These are phyloP conservation scores for Thecaphora thlaspeos DNA, from an alignment of 1,284 basidiomycete genomes.

Conservation along the genomic window DNA sequence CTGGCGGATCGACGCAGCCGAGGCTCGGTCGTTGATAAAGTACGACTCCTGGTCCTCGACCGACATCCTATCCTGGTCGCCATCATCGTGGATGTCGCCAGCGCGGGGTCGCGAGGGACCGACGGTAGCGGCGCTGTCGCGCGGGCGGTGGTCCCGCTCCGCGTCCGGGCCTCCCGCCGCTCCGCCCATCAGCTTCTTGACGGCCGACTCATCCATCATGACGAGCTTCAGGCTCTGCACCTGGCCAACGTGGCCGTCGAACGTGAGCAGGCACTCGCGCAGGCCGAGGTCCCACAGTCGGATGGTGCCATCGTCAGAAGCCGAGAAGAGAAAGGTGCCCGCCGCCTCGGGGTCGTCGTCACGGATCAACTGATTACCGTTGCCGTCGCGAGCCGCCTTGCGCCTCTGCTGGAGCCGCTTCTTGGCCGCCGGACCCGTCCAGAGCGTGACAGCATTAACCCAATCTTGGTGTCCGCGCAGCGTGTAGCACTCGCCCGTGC, in stretches of 20 bases:
- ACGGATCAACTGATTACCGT: slow-evolving; percentile 5
- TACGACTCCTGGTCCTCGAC: slow-evolving; percentile 32
- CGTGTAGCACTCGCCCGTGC: slow-evolving; percentile 86
- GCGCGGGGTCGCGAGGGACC: too few species aligned
- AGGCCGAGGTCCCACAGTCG: slow-evolving; percentile 87
- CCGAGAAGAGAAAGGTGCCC: slow-evolving; percentile 73
- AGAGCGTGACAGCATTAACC: slow-evolving; percentile 92
- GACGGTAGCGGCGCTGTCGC: too few species aligned
- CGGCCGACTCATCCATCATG: slow-evolving; percentile 59
- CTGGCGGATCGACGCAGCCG: background rate
- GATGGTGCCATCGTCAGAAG: slow-evolving; percentile 90
- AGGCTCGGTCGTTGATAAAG: slow-evolving; percentile 18
- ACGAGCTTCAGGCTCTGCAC: slow-evolving; percentile 87
- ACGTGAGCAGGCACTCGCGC: slow-evolving; percentile 78
- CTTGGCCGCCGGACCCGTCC: slow-evolving; percentile 69
- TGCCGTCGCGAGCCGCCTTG: slow-evolving; percentile 64
- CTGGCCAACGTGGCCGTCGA: slow-evolving; percentile 88
- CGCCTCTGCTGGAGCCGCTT: slow-evolving; percentile 19
- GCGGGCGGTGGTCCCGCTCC: slow-evolving; percentile 4
- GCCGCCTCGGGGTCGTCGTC: slow-evolving; percentile 29
- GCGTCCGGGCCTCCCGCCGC: slow-evolving; percentile 49
- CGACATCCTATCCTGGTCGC: slow-evolving; percentile 11
- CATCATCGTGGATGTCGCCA: slow-evolving; percentile 8
- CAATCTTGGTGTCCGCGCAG: slow-evolving; percentile 90
- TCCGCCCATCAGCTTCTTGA: slow-evolving; percentile 43